These are phyloP conservation scores for Solanum okadae DNA, from an alignment of 257 asterid genomes.

Conservation along the genomic window DNA sequence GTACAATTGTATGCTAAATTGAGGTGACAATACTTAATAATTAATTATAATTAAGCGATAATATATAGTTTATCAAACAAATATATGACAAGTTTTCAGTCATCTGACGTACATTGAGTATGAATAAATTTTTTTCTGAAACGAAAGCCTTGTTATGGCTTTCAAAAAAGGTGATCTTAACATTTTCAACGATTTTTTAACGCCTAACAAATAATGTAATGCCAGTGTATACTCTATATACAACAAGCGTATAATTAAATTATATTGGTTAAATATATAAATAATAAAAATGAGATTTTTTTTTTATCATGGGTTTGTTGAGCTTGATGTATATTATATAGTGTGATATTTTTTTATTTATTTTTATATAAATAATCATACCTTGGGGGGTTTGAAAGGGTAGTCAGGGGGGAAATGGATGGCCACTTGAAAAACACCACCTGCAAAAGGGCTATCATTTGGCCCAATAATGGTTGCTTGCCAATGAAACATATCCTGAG, in stretches of 20 bases:
- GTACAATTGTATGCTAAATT: background rate
- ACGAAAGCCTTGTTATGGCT: background rate
- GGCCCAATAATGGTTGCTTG: constrained; percentile 7
- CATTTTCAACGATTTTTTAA: too few species aligned
- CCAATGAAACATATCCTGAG: constrained; percentile 8
- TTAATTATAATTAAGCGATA: background rate
- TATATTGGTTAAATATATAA: too few species aligned
- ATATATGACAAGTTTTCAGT: background rate
- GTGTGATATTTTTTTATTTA: too few species aligned
- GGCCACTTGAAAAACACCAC: constrained; percentile 9
- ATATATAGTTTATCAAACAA: background rate
- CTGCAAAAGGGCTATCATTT: constrained; percentile 11
- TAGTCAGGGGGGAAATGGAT: background rate
- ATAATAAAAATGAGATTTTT: too few species aligned
- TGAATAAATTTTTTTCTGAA: background rate
- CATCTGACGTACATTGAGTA: background rate
- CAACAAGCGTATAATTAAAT: background rate
- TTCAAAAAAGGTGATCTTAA: background rate
- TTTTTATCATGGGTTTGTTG: background rate
- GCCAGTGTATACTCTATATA: background rate
- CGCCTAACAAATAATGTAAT: background rate
- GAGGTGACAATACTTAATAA: background rate
- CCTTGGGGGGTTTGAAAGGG: background rate
- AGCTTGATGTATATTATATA: background rate
- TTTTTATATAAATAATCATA: background rate